Evolutionary conservation across 257 asterid genomes (phyloP).

Genomic region (Solanum neorickii): DNA sequence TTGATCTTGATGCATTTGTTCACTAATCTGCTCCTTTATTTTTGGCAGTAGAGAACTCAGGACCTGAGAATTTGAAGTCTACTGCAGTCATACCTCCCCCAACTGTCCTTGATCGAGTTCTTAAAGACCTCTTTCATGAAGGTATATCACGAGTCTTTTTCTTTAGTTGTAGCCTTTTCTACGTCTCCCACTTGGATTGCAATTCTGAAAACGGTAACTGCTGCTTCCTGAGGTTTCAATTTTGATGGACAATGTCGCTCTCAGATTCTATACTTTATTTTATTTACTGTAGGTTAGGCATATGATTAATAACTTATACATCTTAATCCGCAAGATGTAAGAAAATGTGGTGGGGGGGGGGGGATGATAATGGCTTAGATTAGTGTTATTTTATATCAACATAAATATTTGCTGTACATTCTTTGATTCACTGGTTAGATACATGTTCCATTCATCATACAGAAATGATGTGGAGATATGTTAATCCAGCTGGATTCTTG

Average conservation of each 20-base stretch:
- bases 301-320: background rate
- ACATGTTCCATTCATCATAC: background rate
- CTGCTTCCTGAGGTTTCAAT: background rate
- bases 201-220: background rate
- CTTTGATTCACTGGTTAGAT: background rate
- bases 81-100: slow-evolving; percentile 83
- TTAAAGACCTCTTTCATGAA: slow-evolving; percentile 75
- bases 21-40: slow-evolving; percentile 2
- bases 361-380: background rate
- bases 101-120: slow-evolving; percentile 91
- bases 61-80: slow-evolving; percentile 57
- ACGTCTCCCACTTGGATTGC: background rate
- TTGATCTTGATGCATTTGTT: background rate
- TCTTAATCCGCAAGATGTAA: background rate
- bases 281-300: background rate
- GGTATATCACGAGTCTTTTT: slow-evolving; percentile 19
- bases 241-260: background rate
- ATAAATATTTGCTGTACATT: background rate
- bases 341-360: background rate
- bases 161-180: background rate
- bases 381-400: background rate
- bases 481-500: background rate
- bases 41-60: slow-evolving; percentile 35
- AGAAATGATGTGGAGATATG: background rate
- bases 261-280: background rate